Evolutionary conservation across 2,329 filamentous ascomycete genomes (phyloP), one percentile per base, ranked within the genome.

Genomic region (Talaromyces sp.): DNA sequence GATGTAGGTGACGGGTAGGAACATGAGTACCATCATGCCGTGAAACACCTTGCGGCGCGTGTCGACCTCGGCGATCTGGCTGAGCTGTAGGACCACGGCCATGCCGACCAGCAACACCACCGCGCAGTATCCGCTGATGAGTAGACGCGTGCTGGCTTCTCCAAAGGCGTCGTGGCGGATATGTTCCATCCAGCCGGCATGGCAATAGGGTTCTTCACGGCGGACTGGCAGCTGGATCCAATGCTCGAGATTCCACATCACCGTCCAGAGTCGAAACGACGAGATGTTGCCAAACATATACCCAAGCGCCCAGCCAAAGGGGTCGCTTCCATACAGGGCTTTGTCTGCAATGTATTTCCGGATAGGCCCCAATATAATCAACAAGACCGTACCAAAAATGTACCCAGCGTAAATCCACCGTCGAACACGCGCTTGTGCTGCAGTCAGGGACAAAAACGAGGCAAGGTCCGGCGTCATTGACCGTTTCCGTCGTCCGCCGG

Each of bases 1-100:
- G 65, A 98, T 79, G 72, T 87, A 97, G 2, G 89, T 90, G 1
- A 91, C 87, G 0, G 95, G 93, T 1, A 98, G 82, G 60, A 99
- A 88, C 91, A 99, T 97, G 60, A 87, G 87, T 8, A 98, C 93
- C 90, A 98, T 98, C 84, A 93, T 96, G 67, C 96, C 96, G 75
- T 99, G 95, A 74, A 99, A 99, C 27, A 98, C 91, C 75, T 99
- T 99, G 57, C 95, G 87, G 56, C 95, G 86, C 1, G 95, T 99
- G 76, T 99, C 95, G 54, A 99, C 93, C 76, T 97, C 93, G 66
- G 90, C 93, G 56, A 91, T 80, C 3, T 86, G 81, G 47, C 89
- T 90, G 42, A 96, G 83, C 49, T 83, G 85, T 58, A 95, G 85
- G 8, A 97, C 91, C 4, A 90, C 81, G 10, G 86, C 77, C 39